These are phyloP conservation scores for Eucalyptus polybractea DNA, from an alignment of 345 rosid species.

Conservation along the genomic window DNA sequence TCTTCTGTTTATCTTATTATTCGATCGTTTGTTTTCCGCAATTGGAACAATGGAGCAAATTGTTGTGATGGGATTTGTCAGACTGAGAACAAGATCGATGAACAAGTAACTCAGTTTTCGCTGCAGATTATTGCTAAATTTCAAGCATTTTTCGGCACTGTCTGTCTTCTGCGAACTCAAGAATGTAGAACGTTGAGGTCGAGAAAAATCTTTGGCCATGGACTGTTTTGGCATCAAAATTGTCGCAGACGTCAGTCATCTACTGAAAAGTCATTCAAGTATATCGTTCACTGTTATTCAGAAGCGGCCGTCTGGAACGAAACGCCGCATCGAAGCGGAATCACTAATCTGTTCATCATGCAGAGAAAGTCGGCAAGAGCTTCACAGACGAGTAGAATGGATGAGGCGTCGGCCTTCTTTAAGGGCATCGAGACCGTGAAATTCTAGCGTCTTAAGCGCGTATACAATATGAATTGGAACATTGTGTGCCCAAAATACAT, in stretches of 20 bases:
- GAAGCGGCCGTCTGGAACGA: background rate
- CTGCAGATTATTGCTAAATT: background rate
- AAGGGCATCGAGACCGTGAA: background rate
- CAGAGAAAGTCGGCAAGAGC: background rate
- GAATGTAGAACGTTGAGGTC: background rate
- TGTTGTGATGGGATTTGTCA: background rate
- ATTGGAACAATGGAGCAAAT: background rate
- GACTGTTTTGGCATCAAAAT: background rate
- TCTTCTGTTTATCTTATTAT: no score
- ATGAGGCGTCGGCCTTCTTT: background rate
- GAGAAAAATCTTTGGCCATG: background rate
- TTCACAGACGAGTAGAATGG: background rate
- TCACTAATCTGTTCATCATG: background rate
- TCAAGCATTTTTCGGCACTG: background rate
- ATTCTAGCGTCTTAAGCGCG: background rate
- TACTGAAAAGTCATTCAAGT: background rate
- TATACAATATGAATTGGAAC: background rate
- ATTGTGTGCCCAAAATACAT: background rate
- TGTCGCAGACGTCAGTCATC: background rate
- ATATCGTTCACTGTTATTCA: background rate
- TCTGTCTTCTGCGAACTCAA: background rate
- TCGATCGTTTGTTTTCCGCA: fast-evolving
- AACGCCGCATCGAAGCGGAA: background rate
- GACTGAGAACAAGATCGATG: background rate
- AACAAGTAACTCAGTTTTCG: background rate